Evolutionary conservation across 495 filamentous ascomycete species (phyloP), one percentile per base, ranked within the genome.

Genomic region (Penicilliopsis zonata): DNA sequence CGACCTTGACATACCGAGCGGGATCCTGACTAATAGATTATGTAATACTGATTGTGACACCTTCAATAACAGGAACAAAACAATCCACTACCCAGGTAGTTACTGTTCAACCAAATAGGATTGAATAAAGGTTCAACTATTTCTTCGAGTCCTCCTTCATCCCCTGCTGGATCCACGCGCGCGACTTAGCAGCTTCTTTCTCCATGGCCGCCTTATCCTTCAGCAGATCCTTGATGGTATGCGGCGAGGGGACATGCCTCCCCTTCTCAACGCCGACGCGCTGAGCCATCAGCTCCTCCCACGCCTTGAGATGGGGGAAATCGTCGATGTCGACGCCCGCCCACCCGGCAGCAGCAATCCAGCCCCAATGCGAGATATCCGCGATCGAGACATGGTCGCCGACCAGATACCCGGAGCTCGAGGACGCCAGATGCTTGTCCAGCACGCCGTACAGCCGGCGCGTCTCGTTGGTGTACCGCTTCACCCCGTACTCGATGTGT

Each of bases 381-480:
- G 86, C 87, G 36, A 90, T 84, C 12, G 84, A 86, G 41, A 74
- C 68, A 37, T 75, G 76, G 41, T 86, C 72, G 1, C 86, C 87
- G 7, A 88, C 82, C 2, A 94, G 57, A 44, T 78, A 94, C 3
- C 73, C 78, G 6, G 72, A 76, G 19, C 52, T 63, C 5, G 71
- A 75, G 34, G 62, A 61, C 12, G 63, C 54, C 10, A 95, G 73
- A 34, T 85, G 82, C 30, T 57, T 66, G 37, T 94, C 76, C 30
- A 95, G 64, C 10, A 88, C 78, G 21, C 74, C 52, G 56, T 92
- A 94, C 12, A 95, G 67, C 0, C 88, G 74, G 5, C 75, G 66
- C 1, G 82, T 81, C 59, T 95, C 87, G 41, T 78, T 81, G 40
- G 67, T 63, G 58, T 94, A 95, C 14, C 87, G 76, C 37, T 78